These are phyloP conservation scores for Leishmania gerbilli DNA, from an alignment of 208 protist genomes.

Conservation along the genomic window DNA sequence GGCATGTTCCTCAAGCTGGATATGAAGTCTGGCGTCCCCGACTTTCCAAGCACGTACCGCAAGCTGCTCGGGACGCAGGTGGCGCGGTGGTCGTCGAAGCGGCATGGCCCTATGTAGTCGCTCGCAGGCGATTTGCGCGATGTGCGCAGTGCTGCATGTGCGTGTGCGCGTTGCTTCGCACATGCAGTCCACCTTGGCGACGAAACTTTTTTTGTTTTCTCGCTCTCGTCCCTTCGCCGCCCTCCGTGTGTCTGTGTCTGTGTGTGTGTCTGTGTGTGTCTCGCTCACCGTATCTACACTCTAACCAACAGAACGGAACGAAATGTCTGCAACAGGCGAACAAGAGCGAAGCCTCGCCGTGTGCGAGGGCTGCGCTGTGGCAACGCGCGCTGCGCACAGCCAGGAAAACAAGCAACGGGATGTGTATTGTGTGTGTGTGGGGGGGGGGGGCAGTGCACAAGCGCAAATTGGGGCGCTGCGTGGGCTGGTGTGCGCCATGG, in stretches of 20 bases:
- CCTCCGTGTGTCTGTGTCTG: neutral
- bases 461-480: neutral
- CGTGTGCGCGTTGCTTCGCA: neutral
- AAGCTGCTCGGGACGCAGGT: slow-evolving; percentile 86
- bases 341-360: neutral
- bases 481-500: neutral
- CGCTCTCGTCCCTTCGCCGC: neutral
- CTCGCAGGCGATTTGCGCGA: neutral
- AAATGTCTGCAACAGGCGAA: neutral
- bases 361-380: neutral
- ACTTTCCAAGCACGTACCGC: slow-evolving; percentile 90
- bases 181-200: neutral
- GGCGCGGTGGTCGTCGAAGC: slow-evolving; percentile 88
- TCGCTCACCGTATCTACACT: neutral
- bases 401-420: neutral
- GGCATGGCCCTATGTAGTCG: slow-evolving; percentile 86
- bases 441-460: neutral
- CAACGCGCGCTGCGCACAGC: neutral
- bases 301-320: neutral
- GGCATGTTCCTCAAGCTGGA: slow-evolving; percentile 91
- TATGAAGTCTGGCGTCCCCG: slow-evolving; percentile 77
- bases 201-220: neutral
- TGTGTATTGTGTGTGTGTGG: neutral
- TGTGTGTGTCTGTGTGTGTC: neutral
- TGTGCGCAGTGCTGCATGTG: neutral